Evolutionary conservation across 352 stramenopile genomes (phyloP).

Genomic region (Phytopythium helicoides): DNA sequence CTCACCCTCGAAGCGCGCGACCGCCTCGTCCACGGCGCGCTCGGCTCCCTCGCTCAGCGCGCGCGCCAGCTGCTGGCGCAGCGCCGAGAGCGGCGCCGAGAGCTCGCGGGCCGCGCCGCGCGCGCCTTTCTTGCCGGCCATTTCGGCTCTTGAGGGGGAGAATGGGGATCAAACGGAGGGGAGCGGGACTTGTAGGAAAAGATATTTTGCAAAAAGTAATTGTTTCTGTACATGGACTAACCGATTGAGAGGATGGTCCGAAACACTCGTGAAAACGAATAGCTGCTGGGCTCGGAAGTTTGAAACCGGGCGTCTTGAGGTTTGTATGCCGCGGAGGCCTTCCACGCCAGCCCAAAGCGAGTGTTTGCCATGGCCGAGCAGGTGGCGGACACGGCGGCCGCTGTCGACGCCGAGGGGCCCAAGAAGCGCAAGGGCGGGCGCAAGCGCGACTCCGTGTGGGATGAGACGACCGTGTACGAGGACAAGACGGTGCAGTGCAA

Average conservation of each 20-base stretch:
- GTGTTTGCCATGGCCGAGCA: background rate
- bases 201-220: too few relatives aligned
- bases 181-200: too few relatives aligned
- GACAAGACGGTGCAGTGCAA: constrained; percentile 73
- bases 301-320: background rate
- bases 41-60: constrained; percentile 45
- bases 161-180: too few relatives aligned
- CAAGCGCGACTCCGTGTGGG: constrained; percentile 52
- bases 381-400: background rate
- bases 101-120: background rate
- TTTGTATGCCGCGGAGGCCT: constrained; percentile 2
- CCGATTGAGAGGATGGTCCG: too few relatives aligned
- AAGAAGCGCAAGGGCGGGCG: constrained; percentile 59
- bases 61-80: constrained; percentile 34
- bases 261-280: too few relatives aligned
- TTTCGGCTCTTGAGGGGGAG: background rate
- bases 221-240: too few relatives aligned
- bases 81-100: constrained; percentile 19
- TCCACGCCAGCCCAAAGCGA: too few relatives aligned
- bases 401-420: constrained; percentile 1
- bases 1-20: constrained; percentile 32
- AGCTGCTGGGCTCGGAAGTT: too few relatives aligned
- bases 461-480: constrained; percentile 46
- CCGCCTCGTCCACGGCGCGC: constrained; percentile 50
- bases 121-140: constrained; percentile 6